phyloP scores from a whole-genome alignment of 2,329 filamentous ascomycete genomes.

The Cordyceps cateniannulata region DNA sequence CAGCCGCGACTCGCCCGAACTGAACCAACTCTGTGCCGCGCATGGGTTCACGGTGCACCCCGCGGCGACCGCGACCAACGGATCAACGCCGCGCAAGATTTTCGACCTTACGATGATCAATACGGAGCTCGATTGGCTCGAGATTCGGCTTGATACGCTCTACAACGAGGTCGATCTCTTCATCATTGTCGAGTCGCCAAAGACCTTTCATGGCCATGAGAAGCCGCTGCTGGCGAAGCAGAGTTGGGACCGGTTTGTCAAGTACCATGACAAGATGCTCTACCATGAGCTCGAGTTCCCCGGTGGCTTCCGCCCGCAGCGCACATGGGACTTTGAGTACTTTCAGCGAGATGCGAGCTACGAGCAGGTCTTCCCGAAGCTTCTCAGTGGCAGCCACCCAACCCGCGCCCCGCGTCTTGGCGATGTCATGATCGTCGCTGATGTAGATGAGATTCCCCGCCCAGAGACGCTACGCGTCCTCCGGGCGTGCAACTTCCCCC shows the following conservation, averaged over 20 bases:
- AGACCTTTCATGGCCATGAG: constrained; percentile 49
- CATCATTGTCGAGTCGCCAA: constrained; percentile 52
- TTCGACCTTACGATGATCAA: constrained; percentile 56
- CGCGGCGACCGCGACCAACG: constrained; percentile 14
- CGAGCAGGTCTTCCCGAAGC: constrained; percentile 45
- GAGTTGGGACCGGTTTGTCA: constrained; percentile 44
- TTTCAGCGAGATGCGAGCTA: constrained; percentile 52
- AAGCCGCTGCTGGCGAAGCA: constrained; percentile 49
- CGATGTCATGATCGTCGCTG: constrained; percentile 53
- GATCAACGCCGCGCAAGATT: constrained; percentile 21
- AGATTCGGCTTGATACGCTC: constrained; percentile 55
- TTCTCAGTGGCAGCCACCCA: constrained; percentile 27
- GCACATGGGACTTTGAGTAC: constrained; percentile 44
- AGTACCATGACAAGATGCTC: constrained; percentile 55
- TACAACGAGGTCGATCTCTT: constrained; percentile 57
- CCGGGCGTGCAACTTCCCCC: constrained; percentile 45
- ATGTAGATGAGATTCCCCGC: constrained; percentile 54
- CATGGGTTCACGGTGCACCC: constrained; percentile 27
- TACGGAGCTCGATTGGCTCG: constrained; percentile 58
- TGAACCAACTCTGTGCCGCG: constrained; percentile 21
- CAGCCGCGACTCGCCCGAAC: too few species aligned
- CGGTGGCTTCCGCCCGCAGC: constrained; percentile 28
- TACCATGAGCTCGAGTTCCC: constrained; percentile 47
- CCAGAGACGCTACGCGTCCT: constrained; percentile 43
- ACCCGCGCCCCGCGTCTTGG: constrained; percentile 34